Conservation (phyloP, 176 grass and related monocot species). For the Aegilops speltoides region DNA sequence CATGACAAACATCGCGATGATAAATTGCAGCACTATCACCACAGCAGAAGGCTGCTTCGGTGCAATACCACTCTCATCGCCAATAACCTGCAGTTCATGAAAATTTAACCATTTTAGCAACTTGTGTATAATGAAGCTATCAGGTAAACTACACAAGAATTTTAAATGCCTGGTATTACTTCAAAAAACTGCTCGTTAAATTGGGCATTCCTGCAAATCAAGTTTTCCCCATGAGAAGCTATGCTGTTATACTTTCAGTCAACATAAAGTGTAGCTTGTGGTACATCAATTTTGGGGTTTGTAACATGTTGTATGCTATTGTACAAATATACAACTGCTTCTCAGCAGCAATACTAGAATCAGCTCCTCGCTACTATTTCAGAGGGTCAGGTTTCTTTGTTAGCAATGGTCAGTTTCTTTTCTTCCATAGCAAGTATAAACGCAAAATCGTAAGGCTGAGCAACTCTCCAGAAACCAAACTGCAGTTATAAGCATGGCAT, state of each 20-base stretch:
- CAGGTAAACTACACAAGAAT: background rate
- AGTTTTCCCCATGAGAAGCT: background rate
- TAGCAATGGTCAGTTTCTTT: slow-evolving; percentile 13
- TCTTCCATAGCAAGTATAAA: slow-evolving; percentile 15
- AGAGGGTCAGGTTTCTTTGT: background rate
- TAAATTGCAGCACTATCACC: slow-evolving; percentile 55
- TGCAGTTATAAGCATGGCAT: background rate
- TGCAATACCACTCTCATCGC: slow-evolving; percentile 51
- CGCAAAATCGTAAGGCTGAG: background rate
- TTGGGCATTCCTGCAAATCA: background rate
- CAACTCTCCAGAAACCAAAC: background rate
- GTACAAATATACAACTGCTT: background rate
- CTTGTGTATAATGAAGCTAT: background rate
- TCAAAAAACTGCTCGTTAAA: background rate
- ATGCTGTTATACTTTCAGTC: background rate
- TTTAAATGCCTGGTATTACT: background rate
- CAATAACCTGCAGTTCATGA: slow-evolving; percentile 52
- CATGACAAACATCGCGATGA: slow-evolving; percentile 72
- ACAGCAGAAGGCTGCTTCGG: slow-evolving; percentile 46
- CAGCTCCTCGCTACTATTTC: background rate
- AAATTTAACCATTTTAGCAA: slow-evolving; percentile 27
- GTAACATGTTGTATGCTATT: background rate
- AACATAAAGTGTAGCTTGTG: background rate
- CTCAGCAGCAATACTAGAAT: background rate
- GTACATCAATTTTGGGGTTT: background rate